Conservation (phyloP, 2,329 filamentous ascomycete species). For the Fusarium sp. region DNA sequence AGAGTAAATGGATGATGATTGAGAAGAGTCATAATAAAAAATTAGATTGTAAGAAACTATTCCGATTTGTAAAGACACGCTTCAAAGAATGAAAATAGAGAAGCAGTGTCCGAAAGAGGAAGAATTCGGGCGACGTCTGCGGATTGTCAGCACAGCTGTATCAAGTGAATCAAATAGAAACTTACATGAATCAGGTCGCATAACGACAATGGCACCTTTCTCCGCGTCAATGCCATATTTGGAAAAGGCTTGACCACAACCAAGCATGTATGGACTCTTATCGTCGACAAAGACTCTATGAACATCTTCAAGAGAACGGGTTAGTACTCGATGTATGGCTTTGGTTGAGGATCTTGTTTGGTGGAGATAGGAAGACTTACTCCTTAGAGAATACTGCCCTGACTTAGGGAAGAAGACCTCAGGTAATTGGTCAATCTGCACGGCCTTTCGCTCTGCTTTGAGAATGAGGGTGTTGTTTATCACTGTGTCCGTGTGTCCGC, state of each 20-base stretch:
- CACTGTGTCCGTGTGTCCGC: not conserved
- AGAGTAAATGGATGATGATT: too few relatives aligned
- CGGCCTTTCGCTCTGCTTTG: not conserved
- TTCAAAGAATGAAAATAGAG: slow-evolving; percentile 13
- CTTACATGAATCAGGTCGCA: slow-evolving; percentile 44
- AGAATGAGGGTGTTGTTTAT: slow-evolving; percentile 22
- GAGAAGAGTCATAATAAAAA: too few relatives aligned
- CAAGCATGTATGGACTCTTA: slow-evolving; percentile 24
- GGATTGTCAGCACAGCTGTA: accelerated
- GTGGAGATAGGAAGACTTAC: not conserved
- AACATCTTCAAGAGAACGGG: slow-evolving; percentile 11
- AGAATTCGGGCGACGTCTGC: slow-evolving; percentile 30
- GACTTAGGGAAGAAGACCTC: slow-evolving; percentile 31
- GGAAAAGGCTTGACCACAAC: slow-evolving; percentile 18
- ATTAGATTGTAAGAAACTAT: accelerated
- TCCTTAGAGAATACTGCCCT: slow-evolving; percentile 18
- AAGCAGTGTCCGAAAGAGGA: accelerated
- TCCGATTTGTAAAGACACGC: not conserved
- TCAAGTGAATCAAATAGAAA: accelerated
- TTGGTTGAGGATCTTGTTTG: too few relatives aligned
- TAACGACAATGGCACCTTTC: slow-evolving; percentile 27
- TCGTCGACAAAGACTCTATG: slow-evolving; percentile 38
- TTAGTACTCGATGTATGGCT: not conserved
- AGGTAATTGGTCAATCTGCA: slow-evolving; percentile 24
- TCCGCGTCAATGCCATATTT: slow-evolving; percentile 31